Conservation (phyloP, 1,284 basidiomycete species). For the Ganoderma sp. region DNA sequence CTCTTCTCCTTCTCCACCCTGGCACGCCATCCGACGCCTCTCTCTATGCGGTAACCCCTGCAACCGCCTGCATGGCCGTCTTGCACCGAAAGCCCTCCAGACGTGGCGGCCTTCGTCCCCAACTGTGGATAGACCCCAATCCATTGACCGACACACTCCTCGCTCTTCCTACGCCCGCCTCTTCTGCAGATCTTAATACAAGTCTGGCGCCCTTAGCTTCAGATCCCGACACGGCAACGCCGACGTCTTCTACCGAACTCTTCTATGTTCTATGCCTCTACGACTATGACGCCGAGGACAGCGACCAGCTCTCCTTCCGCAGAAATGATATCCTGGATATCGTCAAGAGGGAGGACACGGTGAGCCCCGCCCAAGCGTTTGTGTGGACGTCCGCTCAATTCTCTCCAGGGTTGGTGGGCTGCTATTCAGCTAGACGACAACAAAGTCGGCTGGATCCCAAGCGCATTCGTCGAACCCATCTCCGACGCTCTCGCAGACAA, state of each 20-base stretch:
- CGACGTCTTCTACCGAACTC: slow-evolving; percentile 37
- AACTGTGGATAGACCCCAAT: slow-evolving; percentile 57
- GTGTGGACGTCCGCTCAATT: not conserved
- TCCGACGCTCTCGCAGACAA: slow-evolving; percentile 39
- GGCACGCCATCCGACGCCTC: slow-evolving; percentile 8
- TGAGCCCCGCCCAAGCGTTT: slow-evolving; percentile 24
- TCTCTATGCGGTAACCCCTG: slow-evolving; percentile 23
- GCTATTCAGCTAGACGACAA: slow-evolving; percentile 62
- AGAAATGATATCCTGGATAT: slow-evolving; percentile 71
- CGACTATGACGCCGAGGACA: slow-evolving; percentile 67
- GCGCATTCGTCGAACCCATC: slow-evolving; percentile 41
- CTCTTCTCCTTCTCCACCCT: slow-evolving; percentile 13
- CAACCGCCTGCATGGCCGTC: slow-evolving; percentile 28
- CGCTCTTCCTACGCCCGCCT: slow-evolving; percentile 29
- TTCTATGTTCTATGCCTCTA: slow-evolving; percentile 65
- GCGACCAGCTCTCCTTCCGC: slow-evolving; percentile 63
- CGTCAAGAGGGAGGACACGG: slow-evolving; percentile 66
- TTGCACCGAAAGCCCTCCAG: slow-evolving; percentile 26
- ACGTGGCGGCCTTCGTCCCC: slow-evolving; percentile 38
- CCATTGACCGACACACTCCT: slow-evolving; percentile 36
- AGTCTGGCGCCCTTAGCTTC: slow-evolving; percentile 35
- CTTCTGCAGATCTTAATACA: slow-evolving; percentile 33
- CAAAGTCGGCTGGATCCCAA: slow-evolving; percentile 74
- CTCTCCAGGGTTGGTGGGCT: slow-evolving; percentile 73
- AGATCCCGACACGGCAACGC: slow-evolving; percentile 32